Evolutionary conservation across 768 basidiomycete genomes (phyloP), one percentile per base, ranked within the genome.

Genomic region (Auriscalpium microsporum): DNA sequence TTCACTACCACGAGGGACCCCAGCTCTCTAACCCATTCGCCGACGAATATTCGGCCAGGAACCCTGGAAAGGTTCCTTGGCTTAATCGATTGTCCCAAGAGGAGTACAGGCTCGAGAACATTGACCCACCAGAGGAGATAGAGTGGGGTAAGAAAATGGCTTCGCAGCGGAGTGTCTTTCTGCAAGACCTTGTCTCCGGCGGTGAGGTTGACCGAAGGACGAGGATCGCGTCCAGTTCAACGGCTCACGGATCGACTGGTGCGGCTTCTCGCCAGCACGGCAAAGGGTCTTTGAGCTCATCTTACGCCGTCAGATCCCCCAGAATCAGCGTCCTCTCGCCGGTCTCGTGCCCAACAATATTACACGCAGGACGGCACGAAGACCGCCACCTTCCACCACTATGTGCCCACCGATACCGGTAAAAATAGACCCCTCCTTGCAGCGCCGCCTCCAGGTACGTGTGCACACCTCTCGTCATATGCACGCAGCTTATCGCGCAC

Each of bases 71-170:
- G 69, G 83, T 83, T 34, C 87, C 89, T 8, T 69, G 73, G 59
- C 66, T 90, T 56, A 76, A 77, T 45, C 72, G 73, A 36, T 71
- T 90, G 48, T 77, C 75, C 45, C 73, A 75, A 37, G 73, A 75
- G 33, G 83, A 90, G 63, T 69, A 77, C 64, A 67, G 66, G 6
- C 66, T 67, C 51, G 90, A 94, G 73, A 93, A 95, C 64, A 73
- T 90, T 38, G 92, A 95, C 66, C 83, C 85, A 0, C 62, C 67
- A 10, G 86, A 87, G 53, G 93, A 95, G 70, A 71, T 88, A 40
- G 80, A 83, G 50, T 92, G 86, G 81, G 93, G 88, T 17, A 74
- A 69, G 58, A 72, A 72, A 62, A 94, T 92, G 91, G 83, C 86
- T 35, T 71, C 74, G 38, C 77, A 83, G 42, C 77, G 92, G 58